Evolutionary conservation across 441 rosid species (phyloP), one percentile per base, ranked within the genome.

Genomic region (Melastoma candidum): DNA sequence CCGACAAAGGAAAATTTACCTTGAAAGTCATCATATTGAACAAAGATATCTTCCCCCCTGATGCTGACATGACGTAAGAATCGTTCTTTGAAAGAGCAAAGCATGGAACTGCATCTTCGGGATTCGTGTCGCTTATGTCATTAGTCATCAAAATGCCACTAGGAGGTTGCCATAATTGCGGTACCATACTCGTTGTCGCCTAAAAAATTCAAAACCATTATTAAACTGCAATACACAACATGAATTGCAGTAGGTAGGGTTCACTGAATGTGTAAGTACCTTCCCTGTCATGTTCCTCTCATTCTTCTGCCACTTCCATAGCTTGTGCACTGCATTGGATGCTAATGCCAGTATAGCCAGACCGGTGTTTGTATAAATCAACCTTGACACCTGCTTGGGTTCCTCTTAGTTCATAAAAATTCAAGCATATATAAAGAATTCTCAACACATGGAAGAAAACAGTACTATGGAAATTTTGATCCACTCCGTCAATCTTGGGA

Each of bases 291-390:
- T 53, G 74, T 87, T 87, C n/a, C 95, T 93, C 5, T 93, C 99
- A 54, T 64, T 85, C 62, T 94, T 84, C 63, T 85, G 98, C 98
- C 98, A 92, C 65, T 85, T 92, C 98, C 98, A 93, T 26, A 93
- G 79, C 48, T 89, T 77, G 71, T 93, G 99, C 61, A 82, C 74
- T 12, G 97, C 97, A 73, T 93, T 93, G 59, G 99, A 85, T 53
- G 95, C 93, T 67, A 93, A 78, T 56, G 97, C 99, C 80, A 93
- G 69, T 66, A 89, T 80, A 47, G 94, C 96, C 76, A 74, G 77
- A 56, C 99, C 99, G 14, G 96, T 84, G 68, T 93, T 93, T 53
- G 97, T 93, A 69, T 89, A 93, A 62, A 89, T 87, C 66, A 93
- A 74, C 75, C 97, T 83, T 52, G 97, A 89, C 76, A 93, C 90